A percentile compares a stretch with the other conserved stretches of the same genome.
These are phyloP conservation scores for Phytophthora capsici DNA, from an alignment of 352 stramenopile species.

Conservation along the genomic window DNA sequence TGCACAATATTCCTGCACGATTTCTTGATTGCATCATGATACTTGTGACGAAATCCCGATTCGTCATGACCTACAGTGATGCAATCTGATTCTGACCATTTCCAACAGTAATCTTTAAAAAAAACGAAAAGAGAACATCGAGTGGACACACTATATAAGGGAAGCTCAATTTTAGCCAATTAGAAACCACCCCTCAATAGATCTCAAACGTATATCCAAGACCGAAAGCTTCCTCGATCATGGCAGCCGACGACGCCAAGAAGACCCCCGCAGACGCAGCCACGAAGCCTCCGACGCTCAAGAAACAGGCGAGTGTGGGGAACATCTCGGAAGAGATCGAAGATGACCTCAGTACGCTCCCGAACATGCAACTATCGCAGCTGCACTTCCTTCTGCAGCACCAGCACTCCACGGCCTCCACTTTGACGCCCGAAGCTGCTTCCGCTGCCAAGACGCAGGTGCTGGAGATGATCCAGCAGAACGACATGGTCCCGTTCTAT, in stretches of 20 bases:
- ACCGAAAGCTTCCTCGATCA: not conserved
- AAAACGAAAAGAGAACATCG: too few species aligned
- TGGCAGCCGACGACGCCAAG: conserved; percentile 22
- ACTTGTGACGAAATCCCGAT: conserved; percentile 1
- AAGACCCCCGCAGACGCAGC: conserved; percentile 9
- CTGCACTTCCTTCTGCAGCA: conserved; percentile 84
- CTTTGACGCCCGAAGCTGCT: conserved; percentile 45
- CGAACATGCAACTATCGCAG: conserved; percentile 79
- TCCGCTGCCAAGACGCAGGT: conserved; percentile 57
- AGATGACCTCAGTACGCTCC: conserved; percentile 77
- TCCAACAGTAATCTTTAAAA: too few species aligned
- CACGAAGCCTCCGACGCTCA: conserved; percentile 34
- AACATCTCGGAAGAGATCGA: conserved; percentile 91
- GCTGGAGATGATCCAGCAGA: conserved; percentile 62
- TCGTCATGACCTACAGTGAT: not conserved
- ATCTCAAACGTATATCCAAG: conserved; percentile 2
- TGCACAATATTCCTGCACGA: not conserved
- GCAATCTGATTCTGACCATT: not conserved
- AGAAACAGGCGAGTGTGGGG: conserved; percentile 79
- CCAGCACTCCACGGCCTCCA: conserved; percentile 53
- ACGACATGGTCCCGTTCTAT: conserved; percentile 88
- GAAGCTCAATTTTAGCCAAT: too few species aligned
- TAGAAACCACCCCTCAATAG: not conserved
- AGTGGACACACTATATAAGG: too few species aligned
- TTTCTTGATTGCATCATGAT: conserved; percentile 5